Evolutionary conservation across 805 yeast species (phyloP), one percentile per base, ranked within the genome.

Genomic region (Naumovozyma baii): DNA sequence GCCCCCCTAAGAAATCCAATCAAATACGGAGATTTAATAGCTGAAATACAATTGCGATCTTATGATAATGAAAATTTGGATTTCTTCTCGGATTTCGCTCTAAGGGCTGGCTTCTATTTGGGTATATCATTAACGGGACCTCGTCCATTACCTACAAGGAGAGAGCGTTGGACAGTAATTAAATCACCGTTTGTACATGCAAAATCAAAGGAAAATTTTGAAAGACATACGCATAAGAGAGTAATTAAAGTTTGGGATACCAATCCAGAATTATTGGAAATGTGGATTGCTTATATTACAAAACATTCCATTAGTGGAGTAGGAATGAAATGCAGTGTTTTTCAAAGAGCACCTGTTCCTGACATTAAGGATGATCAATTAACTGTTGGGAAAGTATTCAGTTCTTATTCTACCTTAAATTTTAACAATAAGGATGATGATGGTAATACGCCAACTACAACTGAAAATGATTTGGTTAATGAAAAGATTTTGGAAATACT

Each of bases 121-220:
- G 90, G 94, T 7, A 78, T 92, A 49, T 96, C 97, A 14, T 77
- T 83, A 26, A 73, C 78, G 12, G 88, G 87, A 2, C 80, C 90
- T 15, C 70, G 68, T 26, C 83, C 79, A 36, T 61, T 75, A 47
- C 81, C 77, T 46, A 78, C 82, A 3, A 81, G 77, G 57, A 75
- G 79, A 51, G 83, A 90, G 62, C 74, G 87, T 50, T 90, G 95
- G 85, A 92, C 98, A 0, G 95, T 92, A 33, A 87, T 82, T 54
- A 76, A 80, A 59, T 79, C 95, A 3, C 96, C 96, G 1, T 92
- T 92, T 60, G 95, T 83, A 16, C 92, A 85, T 56, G 94, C 96
- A 38, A 88, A 87, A 61, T 73, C 92, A 8, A 92, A 92, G 66
- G 95, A 90, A 67, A 92, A 90, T 69, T 92, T 83, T 64, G 83